Evolutionary conservation across 352 stramenopile genomes (phyloP).

Genomic region (Globisporangium perplexum): DNA sequence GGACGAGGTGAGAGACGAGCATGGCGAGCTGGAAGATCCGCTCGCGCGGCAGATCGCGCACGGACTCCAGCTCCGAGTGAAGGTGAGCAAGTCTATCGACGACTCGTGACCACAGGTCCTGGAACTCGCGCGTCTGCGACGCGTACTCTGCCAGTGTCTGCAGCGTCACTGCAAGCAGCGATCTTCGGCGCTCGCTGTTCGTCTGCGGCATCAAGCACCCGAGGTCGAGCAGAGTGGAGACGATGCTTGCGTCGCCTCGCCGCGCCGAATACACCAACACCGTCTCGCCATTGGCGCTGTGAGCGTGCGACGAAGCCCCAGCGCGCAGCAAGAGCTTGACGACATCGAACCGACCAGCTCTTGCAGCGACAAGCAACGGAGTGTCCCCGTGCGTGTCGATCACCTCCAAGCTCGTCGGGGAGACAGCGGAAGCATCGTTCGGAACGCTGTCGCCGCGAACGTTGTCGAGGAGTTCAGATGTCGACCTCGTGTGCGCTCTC

Average conservation of each 20-base stretch:
- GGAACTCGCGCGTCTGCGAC: background rate
- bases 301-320: background rate
- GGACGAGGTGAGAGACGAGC: conserved; percentile 1
- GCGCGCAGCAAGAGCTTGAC: background rate
- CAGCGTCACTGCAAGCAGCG: background rate
- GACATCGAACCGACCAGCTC: background rate
- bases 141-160: background rate
- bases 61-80: background rate
- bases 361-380: background rate
- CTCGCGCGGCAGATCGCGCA: background rate
- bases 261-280: background rate
- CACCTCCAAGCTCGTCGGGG: background rate
- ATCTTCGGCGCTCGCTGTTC: background rate
- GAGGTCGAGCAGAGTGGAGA: background rate
- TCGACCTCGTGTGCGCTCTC: background rate
- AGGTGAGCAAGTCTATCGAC: background rate
- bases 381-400: background rate
- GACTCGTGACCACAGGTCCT: background rate
- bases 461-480: background rate
- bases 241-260: background rate
- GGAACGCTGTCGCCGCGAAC: background rate
- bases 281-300: background rate
- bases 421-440: background rate
- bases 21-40: conserved; percentile 3
- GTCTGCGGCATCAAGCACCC: background rate